These are phyloP conservation scores for Candida smagusa DNA, from an alignment of 1,139 yeast species.

Conservation along the genomic window DNA sequence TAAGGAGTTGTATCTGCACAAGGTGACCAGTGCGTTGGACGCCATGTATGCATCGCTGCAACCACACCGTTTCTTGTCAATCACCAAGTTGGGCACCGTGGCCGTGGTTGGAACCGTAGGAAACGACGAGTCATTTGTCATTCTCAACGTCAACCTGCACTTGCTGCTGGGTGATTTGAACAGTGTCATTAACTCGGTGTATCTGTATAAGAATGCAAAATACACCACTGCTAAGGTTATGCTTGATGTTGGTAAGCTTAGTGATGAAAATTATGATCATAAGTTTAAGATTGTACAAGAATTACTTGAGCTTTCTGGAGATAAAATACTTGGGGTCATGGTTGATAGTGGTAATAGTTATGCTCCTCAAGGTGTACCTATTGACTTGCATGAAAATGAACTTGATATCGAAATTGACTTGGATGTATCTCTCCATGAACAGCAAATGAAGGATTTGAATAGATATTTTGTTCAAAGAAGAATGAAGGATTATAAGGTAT, in stretches of 20 bases:
- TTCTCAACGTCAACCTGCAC: conserved; percentile 23
- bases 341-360: conserved; percentile 41
- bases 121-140: conserved; percentile 42
- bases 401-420: conserved; percentile 7
- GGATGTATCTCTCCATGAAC: conserved; percentile 13
- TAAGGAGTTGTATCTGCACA: conserved; percentile 22
- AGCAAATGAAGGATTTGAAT: conserved; percentile 10
- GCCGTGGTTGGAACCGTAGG: conserved; percentile 46
- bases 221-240: conserved; percentile 21
- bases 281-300: conserved; percentile 14
- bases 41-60: conserved; percentile 39
- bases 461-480: conserved; percentile 13
- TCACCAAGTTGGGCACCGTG: conserved; percentile 42
- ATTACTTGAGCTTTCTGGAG: conserved; percentile 12
- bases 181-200: conserved; percentile 16
- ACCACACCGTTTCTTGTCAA: conserved; percentile 42
- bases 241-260: conserved; percentile 30
- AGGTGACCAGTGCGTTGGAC: conserved; percentile 34
- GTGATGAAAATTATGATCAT: conserved; percentile 14
- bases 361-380: conserved; percentile 5
- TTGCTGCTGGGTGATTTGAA: conserved; percentile 14
- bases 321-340: conserved; percentile 31
- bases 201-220: conserved; percentile 16
- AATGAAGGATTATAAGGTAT: conserved; percentile 6
- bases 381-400: conserved; percentile 4